Conservation (phyloP, 495 filamentous ascomycete species). For the Parachaetomium inaequale region DNA sequence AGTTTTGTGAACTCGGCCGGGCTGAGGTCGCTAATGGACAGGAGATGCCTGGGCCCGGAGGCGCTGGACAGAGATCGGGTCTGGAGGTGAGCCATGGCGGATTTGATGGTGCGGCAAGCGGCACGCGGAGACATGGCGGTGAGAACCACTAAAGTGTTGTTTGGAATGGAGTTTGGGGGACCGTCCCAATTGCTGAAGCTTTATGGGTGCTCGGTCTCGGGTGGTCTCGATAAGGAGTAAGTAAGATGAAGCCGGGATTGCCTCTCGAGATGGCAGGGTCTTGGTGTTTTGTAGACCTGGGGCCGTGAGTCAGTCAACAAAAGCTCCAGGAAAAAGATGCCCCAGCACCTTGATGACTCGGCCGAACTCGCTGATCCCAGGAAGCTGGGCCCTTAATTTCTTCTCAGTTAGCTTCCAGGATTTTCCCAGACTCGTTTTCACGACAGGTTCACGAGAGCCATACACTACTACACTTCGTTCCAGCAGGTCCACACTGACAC, state of each 20-base stretch:
- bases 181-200: background rate
- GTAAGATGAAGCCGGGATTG: background rate
- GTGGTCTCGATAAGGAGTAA: background rate
- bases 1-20: slow-evolving; percentile 73
- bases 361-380: background rate
- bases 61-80: slow-evolving; percentile 28
- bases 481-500: background rate
- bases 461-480: background rate
- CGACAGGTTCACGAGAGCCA: background rate
- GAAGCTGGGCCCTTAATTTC: background rate
- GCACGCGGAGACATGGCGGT: slow-evolving; percentile 28
- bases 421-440: background rate
- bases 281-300: background rate
- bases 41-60: slow-evolving; percentile 69
- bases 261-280: background rate
- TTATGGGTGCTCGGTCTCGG: background rate
- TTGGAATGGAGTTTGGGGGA: too few species aligned
- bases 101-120: slow-evolving; percentile 25
- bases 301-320: slow-evolving; percentile 15
- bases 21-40: slow-evolving; percentile 84
- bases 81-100: slow-evolving; percentile 26
- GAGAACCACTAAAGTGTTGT: background rate
- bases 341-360: slow-evolving; percentile 10
- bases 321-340: slow-evolving; percentile 6
- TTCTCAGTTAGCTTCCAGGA: background rate